Base-by-base conservation (phyloP, 768 basidiomycete species). In the Trametopsis cervina region DNA sequence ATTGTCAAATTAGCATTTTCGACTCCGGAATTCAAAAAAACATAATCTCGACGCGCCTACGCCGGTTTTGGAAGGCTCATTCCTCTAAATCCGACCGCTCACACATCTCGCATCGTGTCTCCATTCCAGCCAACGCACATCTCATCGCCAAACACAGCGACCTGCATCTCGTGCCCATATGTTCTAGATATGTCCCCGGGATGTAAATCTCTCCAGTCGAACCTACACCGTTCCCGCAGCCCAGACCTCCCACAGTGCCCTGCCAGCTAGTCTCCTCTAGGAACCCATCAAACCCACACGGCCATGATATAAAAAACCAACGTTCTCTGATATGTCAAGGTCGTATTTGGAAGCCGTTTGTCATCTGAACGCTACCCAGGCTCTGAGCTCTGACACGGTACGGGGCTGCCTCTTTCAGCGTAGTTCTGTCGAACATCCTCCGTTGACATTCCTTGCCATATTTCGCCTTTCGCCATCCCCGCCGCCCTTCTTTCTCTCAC, bases 21-120 rank as follows among this genome's bases (percentile, higher is more conserved):
- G 9, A 57, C 43, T 55, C 41, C 47, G 56, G 60, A 60, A 57
- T 57, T 59, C 56, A 57, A 54, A 55, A 63, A 63, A 63, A 63
- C 59, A 60, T 59, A 56, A 7, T 33, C n/a, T 15, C 29, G 29
- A 33, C 40, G 27, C 27, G n/a, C 46, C 51, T 46, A 52, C 42
- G 21, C 57, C 54, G 27, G 29, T 54, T 54, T 46, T 22, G 54
- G 57, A 25, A 38, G 23, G 12, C 27, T 7, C 15, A 15, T 41
- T 41, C 10, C 46, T 40, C 25, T 40, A 40, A 40, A 33, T 12
- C 36, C 44, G 25, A 42, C 35, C 15, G 24, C 45, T 53, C 51
- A 53, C 55, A 56, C 57, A 51, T 55, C 40, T 21, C 22, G 23
- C 37, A 41, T 43, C 45, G n/a, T n/a, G n/a, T n/a, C n/a, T n/a